Evolutionary conservation across 306 rosid species (phyloP).

Genomic region (Cercis canadensis): DNA sequence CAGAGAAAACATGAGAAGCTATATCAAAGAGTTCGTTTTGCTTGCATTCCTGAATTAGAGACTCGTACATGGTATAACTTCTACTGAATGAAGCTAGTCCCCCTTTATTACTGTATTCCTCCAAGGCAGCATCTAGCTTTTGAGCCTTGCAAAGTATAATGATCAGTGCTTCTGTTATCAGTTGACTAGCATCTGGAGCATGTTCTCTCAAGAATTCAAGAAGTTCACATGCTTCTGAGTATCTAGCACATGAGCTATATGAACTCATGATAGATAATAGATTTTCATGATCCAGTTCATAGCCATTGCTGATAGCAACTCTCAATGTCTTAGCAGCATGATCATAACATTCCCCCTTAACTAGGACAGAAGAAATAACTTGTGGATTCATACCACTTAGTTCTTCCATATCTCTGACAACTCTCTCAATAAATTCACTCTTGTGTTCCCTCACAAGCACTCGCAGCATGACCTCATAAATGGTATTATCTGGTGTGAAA

Average conservation of each 20-base stretch:
- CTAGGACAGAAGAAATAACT: conserved; percentile 77
- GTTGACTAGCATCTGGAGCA: conserved; percentile 61
- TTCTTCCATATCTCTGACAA: conserved; percentile 76
- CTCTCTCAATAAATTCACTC: conserved; percentile 62
- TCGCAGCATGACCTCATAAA: conserved; percentile 70
- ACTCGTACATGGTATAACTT: conserved; percentile 71
- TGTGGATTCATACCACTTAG: conserved; percentile 72
- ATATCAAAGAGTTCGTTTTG: conserved; percentile 67
- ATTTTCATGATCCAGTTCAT: conserved; percentile 71
- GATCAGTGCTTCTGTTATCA: conserved; percentile 77
- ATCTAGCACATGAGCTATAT: conserved; percentile 78
- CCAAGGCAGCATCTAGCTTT: conserved; percentile 75
- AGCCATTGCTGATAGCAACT: conserved; percentile 72
- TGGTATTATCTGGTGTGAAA: conserved; percentile 65
- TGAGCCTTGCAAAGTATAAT: conserved; percentile 80
- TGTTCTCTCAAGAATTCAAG: conserved; percentile 79
- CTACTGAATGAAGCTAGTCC: conserved; percentile 60
- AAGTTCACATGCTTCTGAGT: conserved; percentile 84
- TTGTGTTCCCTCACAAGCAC: conserved; percentile 70
- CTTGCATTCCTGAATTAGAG: conserved; percentile 71
- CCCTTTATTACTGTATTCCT: conserved; percentile 62
- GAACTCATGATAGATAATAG: conserved; percentile 75
- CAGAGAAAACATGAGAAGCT: conserved; percentile 86
- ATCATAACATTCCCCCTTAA: conserved; percentile 78
- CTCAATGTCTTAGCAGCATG: conserved; percentile 80